Base-by-base conservation (phyloP, 441 rosid genomes). In the Erodium moschatum region DNA sequence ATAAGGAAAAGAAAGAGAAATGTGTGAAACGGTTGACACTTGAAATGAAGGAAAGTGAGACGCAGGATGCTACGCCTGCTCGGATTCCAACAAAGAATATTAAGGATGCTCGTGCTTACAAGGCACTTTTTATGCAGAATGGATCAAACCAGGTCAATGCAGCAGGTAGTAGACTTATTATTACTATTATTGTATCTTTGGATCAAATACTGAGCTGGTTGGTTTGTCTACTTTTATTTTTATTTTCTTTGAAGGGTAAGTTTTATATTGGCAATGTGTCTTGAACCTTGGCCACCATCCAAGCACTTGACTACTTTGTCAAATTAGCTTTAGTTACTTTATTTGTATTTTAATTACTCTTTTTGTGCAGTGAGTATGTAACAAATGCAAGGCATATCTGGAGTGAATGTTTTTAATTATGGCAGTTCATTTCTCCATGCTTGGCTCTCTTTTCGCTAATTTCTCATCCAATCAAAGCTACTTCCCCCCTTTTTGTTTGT, bases 91-190 rank as follows among this genome's bases (percentile, higher is more conserved):
- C 70, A 75, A 77, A 31, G 66, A 74, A 33, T 69, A 67, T 81
- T 11, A 8, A 11, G 82, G 65, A 76, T 65, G 84, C 77, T 33
- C 82, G 84, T 72, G 74, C 78, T 70, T 85, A 77, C 64, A 76
- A 75, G 71, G 80, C 85, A 11, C 72, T 82, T 56, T 78, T 78
- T 69, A 75, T 73, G 73, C 73, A 29, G 50, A 71, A 72, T 20
- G 67, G 63, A 56, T 56, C 63, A 60, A 83, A 72, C 76, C 72
- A 76, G 70, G 69, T 64, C 70, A 70, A 73, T 56, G 75, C 65
- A 54, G 46, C 77, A 78, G 85, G 84, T 81, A 58, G 7, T 46
- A 19, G n/a, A 33, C 56, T 48, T 20, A 35, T 18, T 20, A 9
- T 11, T 69, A 24, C 44, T 40, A 16, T 40, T 38, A 16, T 33